phyloP scores from a whole-genome alignment of 1,284 basidiomycete genomes.

The Pseudozyma flocculosa region DNA sequence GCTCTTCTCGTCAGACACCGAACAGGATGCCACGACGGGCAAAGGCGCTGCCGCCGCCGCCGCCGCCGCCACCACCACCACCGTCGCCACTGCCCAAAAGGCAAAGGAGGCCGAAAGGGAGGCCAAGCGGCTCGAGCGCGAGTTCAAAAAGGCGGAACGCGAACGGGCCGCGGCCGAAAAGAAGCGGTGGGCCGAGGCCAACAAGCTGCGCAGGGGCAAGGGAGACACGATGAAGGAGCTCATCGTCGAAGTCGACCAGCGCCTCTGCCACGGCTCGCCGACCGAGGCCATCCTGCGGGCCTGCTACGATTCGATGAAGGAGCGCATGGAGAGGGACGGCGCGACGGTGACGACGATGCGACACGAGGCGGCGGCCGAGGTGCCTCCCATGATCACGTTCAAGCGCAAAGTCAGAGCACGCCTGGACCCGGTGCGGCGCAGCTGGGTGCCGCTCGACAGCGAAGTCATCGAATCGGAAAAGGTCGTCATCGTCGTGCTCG shows the following conservation, averaged over 20 bases:
- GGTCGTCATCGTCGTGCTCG: slow-evolving; percentile 17
- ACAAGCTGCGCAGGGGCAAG: slow-evolving; percentile 29
- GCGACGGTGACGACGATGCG: slow-evolving; percentile 13
- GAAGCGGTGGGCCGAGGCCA: slow-evolving; percentile 31
- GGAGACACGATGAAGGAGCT: slow-evolving; percentile 35
- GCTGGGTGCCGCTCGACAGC: slow-evolving; percentile 22
- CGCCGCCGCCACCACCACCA: not conserved
- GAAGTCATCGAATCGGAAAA: slow-evolving; percentile 16
- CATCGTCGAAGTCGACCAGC: slow-evolving; percentile 27
- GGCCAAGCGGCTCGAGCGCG: slow-evolving; percentile 18
- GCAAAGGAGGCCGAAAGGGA: slow-evolving; percentile 12
- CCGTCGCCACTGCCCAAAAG: not conserved
- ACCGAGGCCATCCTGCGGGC: not conserved
- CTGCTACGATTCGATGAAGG: slow-evolving; percentile 8
- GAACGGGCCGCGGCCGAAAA: slow-evolving; percentile 10
- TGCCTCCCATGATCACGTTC: slow-evolving; percentile 19
- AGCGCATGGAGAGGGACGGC: slow-evolving; percentile 18
- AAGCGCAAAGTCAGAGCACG: slow-evolving; percentile 16
- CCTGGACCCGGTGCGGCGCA: slow-evolving; percentile 14
- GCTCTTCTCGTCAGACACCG: no score
- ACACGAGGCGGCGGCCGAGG: slow-evolving; percentile 4
- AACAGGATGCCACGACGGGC: not conserved
- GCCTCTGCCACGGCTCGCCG: slow-evolving; percentile 15
- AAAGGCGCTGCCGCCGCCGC: not conserved
- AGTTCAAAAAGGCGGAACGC: slow-evolving; percentile 21